These are phyloP conservation scores for Cytospora mali DNA, from an alignment of 2,329 filamentous ascomycete genomes.

Conservation along the genomic window DNA sequence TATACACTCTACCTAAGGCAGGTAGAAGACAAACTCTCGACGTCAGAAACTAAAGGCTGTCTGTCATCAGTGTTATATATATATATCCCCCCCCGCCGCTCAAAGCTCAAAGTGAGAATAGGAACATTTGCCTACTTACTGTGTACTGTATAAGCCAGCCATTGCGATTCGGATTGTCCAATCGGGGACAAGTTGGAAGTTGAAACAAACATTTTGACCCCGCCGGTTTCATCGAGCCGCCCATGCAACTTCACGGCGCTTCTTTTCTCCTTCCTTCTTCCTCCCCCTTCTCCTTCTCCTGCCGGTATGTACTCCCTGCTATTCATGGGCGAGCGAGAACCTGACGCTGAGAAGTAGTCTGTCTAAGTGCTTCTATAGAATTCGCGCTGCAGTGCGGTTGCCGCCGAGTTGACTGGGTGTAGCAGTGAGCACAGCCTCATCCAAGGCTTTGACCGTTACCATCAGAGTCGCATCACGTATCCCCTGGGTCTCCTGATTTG, in stretches of 20 bases:
- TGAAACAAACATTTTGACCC: slow-evolving; percentile 1
- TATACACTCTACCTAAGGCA: no score
- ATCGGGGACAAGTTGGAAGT: background rate
- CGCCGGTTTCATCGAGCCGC: slow-evolving; percentile 1
- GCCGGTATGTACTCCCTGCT: no score
- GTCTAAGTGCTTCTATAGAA: no score
- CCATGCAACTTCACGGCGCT: slow-evolving; percentile 3
- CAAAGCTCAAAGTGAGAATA: no score
- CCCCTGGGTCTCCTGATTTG: slow-evolving; percentile 11
- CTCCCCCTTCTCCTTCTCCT: background rate
- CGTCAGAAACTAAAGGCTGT: slow-evolving; percentile 1
- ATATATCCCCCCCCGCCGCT: no score
- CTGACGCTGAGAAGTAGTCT: no score
- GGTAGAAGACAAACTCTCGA: background rate
- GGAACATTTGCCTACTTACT: no score
- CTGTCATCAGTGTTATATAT: slow-evolving; percentile 1
- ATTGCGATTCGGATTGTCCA: background rate
- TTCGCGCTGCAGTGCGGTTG: background rate
- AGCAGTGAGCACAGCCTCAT: background rate
- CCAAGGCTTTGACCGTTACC: background rate
- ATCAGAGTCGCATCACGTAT: slow-evolving; percentile 4
- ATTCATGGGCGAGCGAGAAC: no score
- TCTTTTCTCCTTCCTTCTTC: background rate
- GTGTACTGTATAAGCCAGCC: no score
- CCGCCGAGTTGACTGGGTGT: background rate